phyloP scores from a whole-genome alignment of 257 asterid genomes.

The Handroanthus guayacan region DNA sequence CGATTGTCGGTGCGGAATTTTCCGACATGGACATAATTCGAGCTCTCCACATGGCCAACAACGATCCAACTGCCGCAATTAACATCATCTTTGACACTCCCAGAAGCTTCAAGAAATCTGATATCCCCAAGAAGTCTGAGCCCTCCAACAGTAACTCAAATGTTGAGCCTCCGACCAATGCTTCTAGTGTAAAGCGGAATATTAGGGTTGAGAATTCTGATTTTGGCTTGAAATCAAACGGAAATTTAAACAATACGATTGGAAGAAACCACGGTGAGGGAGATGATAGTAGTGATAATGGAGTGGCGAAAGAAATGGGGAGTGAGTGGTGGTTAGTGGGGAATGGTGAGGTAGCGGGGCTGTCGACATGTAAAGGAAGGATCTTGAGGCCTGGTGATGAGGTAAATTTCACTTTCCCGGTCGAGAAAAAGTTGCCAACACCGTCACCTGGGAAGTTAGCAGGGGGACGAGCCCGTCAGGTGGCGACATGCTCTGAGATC shows the following conservation, averaged over 20 bases:
- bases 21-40: slow-evolving; percentile 90
- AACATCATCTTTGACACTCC: slow-evolving; percentile 87
- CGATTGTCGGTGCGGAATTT: slow-evolving; percentile 77
- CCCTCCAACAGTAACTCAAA: slow-evolving; percentile 34
- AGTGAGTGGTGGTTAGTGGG: slow-evolving; percentile 93
- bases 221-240: slow-evolving; percentile 38
- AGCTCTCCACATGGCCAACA: slow-evolving; percentile 95
- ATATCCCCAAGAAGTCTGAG: slow-evolving; percentile 41
- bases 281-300: slow-evolving; percentile 20
- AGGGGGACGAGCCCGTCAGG: slow-evolving; percentile 77
- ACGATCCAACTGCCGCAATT: slow-evolving; percentile 87
- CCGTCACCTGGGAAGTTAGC: slow-evolving; percentile 74
- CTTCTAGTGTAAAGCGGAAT: slow-evolving; percentile 21
- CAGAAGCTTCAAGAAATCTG: slow-evolving; percentile 53
- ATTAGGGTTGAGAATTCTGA: slow-evolving; percentile 27
- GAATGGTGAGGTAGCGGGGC: slow-evolving; percentile 67
- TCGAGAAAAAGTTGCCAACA: slow-evolving; percentile 57
- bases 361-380: slow-evolving; percentile 93
- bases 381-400: slow-evolving; percentile 71
- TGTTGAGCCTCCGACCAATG: slow-evolving; percentile 35
- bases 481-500: slow-evolving; percentile 75
- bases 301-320: slow-evolving; percentile 53
- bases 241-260: slow-evolving; percentile 21
- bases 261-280: slow-evolving; percentile 43
- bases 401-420: slow-evolving; percentile 71